Conservation (phyloP, 495 filamentous ascomycete species). For the Thozetella sp. region DNA sequence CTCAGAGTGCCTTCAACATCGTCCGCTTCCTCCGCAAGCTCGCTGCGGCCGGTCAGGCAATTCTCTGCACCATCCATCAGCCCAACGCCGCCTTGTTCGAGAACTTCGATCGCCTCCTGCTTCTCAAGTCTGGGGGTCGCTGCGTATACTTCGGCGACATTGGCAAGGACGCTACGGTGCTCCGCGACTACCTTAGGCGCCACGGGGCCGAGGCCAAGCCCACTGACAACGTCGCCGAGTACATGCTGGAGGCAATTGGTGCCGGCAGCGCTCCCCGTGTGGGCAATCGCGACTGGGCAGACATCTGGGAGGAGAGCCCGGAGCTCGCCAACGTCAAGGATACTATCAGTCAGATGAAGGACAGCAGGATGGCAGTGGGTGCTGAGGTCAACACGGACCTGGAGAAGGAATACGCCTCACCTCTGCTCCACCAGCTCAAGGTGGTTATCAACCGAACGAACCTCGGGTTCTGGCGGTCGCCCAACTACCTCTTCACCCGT, state of each 20-base stretch:
- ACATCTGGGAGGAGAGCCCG: constrained; percentile 73
- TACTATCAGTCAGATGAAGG: constrained; percentile 69
- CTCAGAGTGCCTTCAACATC: constrained; percentile 85
- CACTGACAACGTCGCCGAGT: constrained; percentile 80
- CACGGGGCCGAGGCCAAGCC: constrained; percentile 54
- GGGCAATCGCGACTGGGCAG: constrained; percentile 77
- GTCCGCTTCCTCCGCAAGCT: constrained; percentile 86
- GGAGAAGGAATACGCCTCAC: constrained; percentile 75
- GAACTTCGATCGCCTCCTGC: constrained; percentile 71
- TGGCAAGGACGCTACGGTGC: constrained; percentile 46
- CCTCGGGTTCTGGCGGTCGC: constrained; percentile 71
- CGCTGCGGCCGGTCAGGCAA: constrained; percentile 79
- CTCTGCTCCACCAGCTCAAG: constrained; percentile 70
- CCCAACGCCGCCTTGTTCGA: constrained; percentile 86
- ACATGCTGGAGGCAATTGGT: constrained; percentile 86
- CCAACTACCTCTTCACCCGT: constrained; percentile 77
- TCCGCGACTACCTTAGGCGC: constrained; percentile 47
- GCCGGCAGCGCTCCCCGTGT: constrained; percentile 74
- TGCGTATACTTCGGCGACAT: constrained; percentile 74
- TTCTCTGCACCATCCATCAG: constrained; percentile 93
- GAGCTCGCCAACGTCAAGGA: constrained; percentile 70
- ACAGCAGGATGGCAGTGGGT: constrained; percentile 48
- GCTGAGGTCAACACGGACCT: constrained; percentile 34
- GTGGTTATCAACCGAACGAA: constrained; percentile 66
- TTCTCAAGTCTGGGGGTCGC: constrained; percentile 69